These are phyloP conservation scores for Pontederia crassipes DNA, from an alignment of 176 grass and related monocot species.

Conservation along the genomic window DNA sequence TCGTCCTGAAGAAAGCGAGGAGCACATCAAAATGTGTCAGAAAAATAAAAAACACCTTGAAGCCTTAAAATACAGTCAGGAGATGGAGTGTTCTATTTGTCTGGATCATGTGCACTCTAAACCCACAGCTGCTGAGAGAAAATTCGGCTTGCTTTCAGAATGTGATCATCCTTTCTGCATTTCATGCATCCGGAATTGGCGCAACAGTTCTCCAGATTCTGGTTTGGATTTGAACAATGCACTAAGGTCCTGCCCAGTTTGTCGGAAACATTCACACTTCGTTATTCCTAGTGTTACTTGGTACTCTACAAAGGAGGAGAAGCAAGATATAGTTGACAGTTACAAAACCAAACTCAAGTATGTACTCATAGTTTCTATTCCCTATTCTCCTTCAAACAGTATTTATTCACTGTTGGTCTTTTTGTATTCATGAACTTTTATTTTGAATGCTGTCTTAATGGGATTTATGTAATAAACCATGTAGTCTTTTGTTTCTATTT, in stretches of 20 bases:
- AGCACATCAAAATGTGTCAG: conserved; percentile 56
- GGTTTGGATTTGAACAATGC: conserved; percentile 73
- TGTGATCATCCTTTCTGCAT: conserved; percentile 91
- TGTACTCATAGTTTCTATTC: conserved; percentile 12
- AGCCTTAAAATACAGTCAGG: conserved; percentile 64
- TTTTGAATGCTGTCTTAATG: too few relatives aligned
- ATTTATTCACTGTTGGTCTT: too few relatives aligned
- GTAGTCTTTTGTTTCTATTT: too few relatives aligned
- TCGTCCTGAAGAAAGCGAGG: conserved; percentile 36
- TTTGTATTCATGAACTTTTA: too few relatives aligned
- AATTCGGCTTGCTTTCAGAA: conserved; percentile 79
- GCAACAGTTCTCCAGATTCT: conserved; percentile 60
- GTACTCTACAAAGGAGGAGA: conserved; percentile 79
- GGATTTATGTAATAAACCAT: too few relatives aligned
- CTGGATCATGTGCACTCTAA: conserved; percentile 77
- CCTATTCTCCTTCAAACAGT: background rate
- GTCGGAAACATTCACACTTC: conserved; percentile 58
- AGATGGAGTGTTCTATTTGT: conserved; percentile 80
- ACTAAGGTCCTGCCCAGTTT: conserved; percentile 77
- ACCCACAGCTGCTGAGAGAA: conserved; percentile 52
- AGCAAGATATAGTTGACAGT: conserved; percentile 62
- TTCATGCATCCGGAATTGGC: conserved; percentile 86
- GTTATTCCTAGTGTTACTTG: conserved; percentile 73
- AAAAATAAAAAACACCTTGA: conserved; percentile 58
- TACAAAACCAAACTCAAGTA: conserved; percentile 93